Base-by-base conservation (phyloP, 768 basidiomycete species). In the Daedaleopsis nitida region DNA sequence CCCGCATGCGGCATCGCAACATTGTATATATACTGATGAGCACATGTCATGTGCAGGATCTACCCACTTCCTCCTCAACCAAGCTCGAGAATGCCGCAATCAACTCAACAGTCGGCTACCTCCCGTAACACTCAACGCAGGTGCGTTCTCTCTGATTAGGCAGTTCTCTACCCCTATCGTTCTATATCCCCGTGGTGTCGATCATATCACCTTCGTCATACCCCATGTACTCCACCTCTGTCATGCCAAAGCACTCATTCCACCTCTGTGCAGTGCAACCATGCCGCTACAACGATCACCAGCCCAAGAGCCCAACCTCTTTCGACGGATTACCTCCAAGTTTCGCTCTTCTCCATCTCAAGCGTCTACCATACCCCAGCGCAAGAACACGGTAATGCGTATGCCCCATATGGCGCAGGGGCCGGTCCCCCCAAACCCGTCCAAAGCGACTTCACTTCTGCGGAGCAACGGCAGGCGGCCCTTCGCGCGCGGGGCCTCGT, bases 381-480 rank as follows among this genome's bases (percentile, higher is more conserved):
- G 44, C 23, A 62, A 57, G 27, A 58, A 55, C 51, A 60, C 60
- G 14, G 43, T 39, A 1, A 53, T 67, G 14, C 64, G 61, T 17
- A 27, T 62, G 19, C 64, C 57, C 4, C 13, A 50, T 24, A 32
- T 61, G 23, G 63, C 66, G 42, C 57, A 59, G 32, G 63, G 50
- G 2, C 62, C 62, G 39, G 57, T 52, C 63, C 63, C 12, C 51
- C 50, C 21, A 35, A 32, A 32, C 27, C 65, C 14, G 52, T 58
- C 11, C 53, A 57, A 17, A 60, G 57, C 61, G 60, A 61, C 54
- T 65, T 65, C 47, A 62, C 63, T 43, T 67, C 66, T 9, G 24
- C 51, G n/a, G 60, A 64, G 60, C 60, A 64, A 19, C 66, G 66
- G 11, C 63, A 55, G 7, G 66, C 66, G 10, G 66, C 66, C 10